A percentile compares a stretch with the other conserved stretches of the same genome.
phyloP scores from a whole-genome alignment of 805 yeast genomes.

The Spathaspora arborariae region DNA sequence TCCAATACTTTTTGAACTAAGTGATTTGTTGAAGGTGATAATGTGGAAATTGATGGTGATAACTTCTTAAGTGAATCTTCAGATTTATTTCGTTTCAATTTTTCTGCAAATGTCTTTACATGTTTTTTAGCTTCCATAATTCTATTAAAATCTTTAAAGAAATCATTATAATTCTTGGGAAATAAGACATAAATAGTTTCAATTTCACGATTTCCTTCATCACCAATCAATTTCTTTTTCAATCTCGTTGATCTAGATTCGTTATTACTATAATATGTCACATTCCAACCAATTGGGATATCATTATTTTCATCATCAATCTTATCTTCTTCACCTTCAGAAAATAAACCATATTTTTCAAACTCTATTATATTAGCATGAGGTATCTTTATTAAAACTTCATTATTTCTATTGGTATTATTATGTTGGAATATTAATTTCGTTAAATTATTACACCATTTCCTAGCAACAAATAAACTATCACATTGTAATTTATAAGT shows the following conservation, averaged over 20 bases:
- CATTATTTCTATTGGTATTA: conserved; percentile 63
- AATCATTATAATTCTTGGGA: conserved; percentile 46
- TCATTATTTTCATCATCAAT: conserved; percentile 9
- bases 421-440: conserved; percentile 66
- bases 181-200: conserved; percentile 72
- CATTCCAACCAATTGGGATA: conserved; percentile 37
- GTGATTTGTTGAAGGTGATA: conserved; percentile 4
- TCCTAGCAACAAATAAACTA: conserved; percentile 63
- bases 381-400: conserved; percentile 77
- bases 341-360: conserved; percentile 38
- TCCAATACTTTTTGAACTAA: conserved; percentile 5
- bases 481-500: conserved; percentile 71
- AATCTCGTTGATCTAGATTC: conserved; percentile 5
- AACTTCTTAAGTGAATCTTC: neutral
- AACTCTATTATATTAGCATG: conserved; percentile 60
- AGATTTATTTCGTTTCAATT: neutral
- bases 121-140: conserved; percentile 11
- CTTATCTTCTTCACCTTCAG: conserved; percentile 11
- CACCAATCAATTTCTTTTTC: conserved; percentile 9
- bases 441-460: conserved; percentile 74
- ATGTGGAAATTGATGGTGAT: conserved; percentile 1
- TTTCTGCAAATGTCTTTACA: neutral
- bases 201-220: conserved; percentile 39
- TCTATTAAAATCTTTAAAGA: conserved; percentile 37
- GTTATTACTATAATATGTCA: conserved; percentile 46